Evolutionary conservation across 139 green algal genomes (phyloP).

Genomic region (Pseudopediastrum boryanum): DNA sequence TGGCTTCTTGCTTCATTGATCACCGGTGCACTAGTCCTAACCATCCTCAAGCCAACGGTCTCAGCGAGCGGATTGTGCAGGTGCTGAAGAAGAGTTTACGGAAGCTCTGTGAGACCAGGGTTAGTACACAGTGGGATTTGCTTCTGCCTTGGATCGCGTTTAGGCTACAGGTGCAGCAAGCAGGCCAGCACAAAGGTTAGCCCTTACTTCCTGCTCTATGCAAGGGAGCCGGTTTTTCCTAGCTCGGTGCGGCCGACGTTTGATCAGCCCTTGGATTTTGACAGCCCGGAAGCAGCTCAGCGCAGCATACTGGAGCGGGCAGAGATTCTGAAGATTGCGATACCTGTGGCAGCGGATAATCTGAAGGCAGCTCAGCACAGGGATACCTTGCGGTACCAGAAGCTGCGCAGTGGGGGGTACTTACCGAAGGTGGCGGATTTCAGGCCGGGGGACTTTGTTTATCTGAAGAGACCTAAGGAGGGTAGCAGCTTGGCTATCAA

Average conservation of each 20-base stretch:
- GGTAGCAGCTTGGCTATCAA: not conserved
- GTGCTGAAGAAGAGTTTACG: conserved; percentile 3
- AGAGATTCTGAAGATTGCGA: not conserved
- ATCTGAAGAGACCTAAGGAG: not conserved
- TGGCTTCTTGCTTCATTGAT: conserved; percentile 1
- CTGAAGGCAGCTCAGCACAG: conserved; percentile 25
- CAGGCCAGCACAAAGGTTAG: conserved; percentile 8
- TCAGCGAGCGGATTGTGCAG: conserved; percentile 20
- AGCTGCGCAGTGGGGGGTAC: conserved; percentile 8
- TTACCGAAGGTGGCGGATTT: not conserved
- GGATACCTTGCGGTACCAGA: not conserved
- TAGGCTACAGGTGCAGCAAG: conserved; percentile 28
- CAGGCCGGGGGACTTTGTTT: conserved; percentile 17
- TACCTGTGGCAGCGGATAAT: not conserved
- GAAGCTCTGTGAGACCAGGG: not conserved
- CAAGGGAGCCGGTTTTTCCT: conserved; percentile 7
- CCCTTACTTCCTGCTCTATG: conserved; percentile 36
- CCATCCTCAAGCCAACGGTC: conserved; percentile 21
- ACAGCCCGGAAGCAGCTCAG: not conserved
- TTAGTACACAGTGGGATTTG: conserved; percentile 12
- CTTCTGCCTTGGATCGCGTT: not conserved
- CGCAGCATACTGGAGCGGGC: conserved; percentile 2
- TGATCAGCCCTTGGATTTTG: not conserved
- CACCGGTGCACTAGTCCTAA: not conserved
- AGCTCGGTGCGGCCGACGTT: conserved; percentile 6